phyloP scores from a whole-genome alignment of 2,329 filamentous ascomycete species.

The Ascochyta clinopodiicola region DNA sequence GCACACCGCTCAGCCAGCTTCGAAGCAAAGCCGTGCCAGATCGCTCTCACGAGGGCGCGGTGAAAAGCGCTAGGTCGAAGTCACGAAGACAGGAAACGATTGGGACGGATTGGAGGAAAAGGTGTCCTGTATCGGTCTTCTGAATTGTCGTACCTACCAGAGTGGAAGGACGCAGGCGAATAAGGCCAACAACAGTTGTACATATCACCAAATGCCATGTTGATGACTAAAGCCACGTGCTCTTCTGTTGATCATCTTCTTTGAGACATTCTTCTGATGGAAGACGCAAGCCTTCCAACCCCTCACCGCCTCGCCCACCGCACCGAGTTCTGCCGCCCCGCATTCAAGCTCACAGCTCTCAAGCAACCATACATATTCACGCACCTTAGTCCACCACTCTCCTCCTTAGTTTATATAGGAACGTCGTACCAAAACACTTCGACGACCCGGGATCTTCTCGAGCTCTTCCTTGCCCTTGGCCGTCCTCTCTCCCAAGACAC shows the following conservation, averaged over 20 bases:
- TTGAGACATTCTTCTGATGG: too few species aligned
- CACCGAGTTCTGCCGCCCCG: background rate
- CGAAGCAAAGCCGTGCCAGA: background rate
- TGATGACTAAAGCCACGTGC: background rate
- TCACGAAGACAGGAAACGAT: conserved; percentile 46
- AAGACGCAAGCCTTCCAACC: too few species aligned
- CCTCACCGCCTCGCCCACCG: too few species aligned
- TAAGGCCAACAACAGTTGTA: conserved; percentile 4
- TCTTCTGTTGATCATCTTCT: too few species aligned
- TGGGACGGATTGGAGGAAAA: conserved; percentile 37
- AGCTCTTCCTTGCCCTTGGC: background rate
- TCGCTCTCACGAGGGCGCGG: background rate
- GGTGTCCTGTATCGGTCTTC: conserved; percentile 13
- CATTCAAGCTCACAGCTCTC: background rate
- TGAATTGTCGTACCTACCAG: conserved; percentile 7
- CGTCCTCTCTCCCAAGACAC: background rate
- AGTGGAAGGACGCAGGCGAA: background rate
- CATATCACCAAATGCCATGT: conserved; percentile 8
- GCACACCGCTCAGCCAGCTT: background rate
- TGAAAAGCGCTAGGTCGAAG: background rate
- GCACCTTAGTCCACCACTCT: background rate
- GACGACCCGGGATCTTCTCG: too few species aligned
- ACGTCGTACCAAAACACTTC: background rate
- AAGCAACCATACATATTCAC: background rate
- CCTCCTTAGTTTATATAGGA: background rate